These are phyloP conservation scores for Eucalyptus marginata DNA, from an alignment of 345 rosid genomes.

Conservation along the genomic window DNA sequence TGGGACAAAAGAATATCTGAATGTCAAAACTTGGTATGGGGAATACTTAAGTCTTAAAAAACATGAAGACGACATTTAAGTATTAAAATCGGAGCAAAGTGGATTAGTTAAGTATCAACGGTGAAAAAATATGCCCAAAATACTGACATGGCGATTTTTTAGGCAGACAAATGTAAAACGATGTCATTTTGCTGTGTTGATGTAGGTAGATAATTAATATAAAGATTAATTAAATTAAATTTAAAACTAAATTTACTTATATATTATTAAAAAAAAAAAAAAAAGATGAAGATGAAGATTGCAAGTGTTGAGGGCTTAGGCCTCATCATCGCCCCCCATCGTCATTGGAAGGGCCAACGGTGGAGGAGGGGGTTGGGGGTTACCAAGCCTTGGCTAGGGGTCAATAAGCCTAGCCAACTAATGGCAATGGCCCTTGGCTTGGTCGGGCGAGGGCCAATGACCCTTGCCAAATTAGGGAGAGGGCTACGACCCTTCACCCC, in stretches of 20 bases:
- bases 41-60: too few relatives aligned
- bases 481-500: accelerated
- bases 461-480: too few relatives aligned
- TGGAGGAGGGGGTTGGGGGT: accelerated
- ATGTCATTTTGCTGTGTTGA: accelerated
- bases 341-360: accelerated
- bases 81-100: accelerated
- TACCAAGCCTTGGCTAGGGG: accelerated
- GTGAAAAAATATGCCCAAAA: accelerated
- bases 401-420: accelerated
- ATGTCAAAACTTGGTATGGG: accelerated
- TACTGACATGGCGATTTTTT: accelerated
- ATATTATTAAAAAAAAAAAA: accelerated
- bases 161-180: accelerated
- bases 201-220: too few relatives aligned
- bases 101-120: accelerated
- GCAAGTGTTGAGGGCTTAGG: accelerated
- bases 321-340: accelerated
- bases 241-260: too few relatives aligned
- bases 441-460: accelerated
- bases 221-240: accelerated
- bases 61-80: too few relatives aligned
- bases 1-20: accelerated
- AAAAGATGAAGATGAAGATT: accelerated
- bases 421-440: too few relatives aligned